These are phyloP conservation scores for Tetrapisispora phaffii DNA, from an alignment of 805 yeast species.

Conservation along the genomic window DNA sequence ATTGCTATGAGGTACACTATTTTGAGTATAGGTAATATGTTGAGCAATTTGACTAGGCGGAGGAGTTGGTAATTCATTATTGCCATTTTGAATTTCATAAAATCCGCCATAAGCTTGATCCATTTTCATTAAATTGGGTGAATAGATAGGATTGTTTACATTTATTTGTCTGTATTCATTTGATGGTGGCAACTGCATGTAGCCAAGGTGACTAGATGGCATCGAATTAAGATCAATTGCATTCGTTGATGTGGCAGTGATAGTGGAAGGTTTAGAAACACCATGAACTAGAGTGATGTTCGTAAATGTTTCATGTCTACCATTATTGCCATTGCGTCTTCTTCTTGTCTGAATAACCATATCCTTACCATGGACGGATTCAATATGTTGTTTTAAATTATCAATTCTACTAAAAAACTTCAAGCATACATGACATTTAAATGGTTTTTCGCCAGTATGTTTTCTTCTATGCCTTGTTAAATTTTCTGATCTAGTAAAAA, in stretches of 20 bases:
- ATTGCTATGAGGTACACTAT: neutral
- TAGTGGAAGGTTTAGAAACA: neutral
- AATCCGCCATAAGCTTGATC: neutral
- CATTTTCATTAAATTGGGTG: neutral
- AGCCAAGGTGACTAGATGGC: neutral
- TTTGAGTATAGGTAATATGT: neutral
- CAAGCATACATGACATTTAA: slow-evolving; percentile 71
- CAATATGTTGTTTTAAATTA: slow-evolving; percentile 83
- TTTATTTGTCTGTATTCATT: neutral
- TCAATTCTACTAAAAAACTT: slow-evolving; percentile 76
- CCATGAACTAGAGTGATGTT: neutral
- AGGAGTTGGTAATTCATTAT: neutral
- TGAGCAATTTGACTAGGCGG: neutral
- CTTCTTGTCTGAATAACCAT: neutral
- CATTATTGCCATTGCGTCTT: neutral
- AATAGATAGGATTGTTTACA: neutral
- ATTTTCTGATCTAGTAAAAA: slow-evolving; percentile 84
- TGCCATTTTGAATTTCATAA: neutral
- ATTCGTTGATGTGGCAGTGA: neutral
- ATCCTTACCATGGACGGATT: slow-evolving; percentile 58
- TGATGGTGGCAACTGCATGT: neutral
- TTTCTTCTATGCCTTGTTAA: slow-evolving; percentile 83
- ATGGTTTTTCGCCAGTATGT: slow-evolving; percentile 92
- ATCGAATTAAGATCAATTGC: neutral
- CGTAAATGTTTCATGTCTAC: slow-evolving; percentile 1